Conservation (phyloP, 2,329 filamentous ascomycete genomes). For the Ophioceras dolichostomum region DNA sequence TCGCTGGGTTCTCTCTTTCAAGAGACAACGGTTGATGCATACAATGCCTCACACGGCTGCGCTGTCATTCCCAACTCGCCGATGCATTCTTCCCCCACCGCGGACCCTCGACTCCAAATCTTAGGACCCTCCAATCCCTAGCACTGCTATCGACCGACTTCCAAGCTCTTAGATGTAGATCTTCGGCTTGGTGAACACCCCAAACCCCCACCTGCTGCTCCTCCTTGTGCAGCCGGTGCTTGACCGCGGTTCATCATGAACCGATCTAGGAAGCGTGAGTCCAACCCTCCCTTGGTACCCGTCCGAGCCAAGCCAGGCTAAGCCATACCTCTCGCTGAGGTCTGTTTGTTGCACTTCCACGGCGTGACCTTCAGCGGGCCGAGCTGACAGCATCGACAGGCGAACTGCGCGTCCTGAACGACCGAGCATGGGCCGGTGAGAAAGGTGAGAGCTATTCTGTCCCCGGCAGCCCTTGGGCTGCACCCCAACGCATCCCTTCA, state of each 20-base stretch:
- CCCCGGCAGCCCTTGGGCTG: not conserved
- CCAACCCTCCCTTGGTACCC: too few species aligned
- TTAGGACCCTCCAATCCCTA: constrained; percentile 28
- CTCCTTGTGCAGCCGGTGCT: too few species aligned
- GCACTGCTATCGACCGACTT: constrained; percentile 21
- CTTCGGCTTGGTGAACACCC: too few species aligned
- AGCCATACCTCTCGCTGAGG: too few species aligned
- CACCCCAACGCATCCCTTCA: constrained; percentile 5
- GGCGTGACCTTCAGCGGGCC: not conserved
- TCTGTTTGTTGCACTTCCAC: too few species aligned
- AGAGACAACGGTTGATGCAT: too few species aligned
- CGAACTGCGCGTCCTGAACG: constrained; percentile 82
- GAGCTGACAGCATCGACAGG: constrained; percentile 36
- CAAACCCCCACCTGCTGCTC: too few species aligned
- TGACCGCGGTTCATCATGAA: constrained; percentile 39
- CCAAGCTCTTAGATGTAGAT: too few species aligned
- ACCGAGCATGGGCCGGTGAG: constrained; percentile 79
- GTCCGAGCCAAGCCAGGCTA: too few species aligned
- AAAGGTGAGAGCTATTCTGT: constrained; percentile 56
- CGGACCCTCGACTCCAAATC: constrained; percentile 26
- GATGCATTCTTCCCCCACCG: constrained; percentile 31
- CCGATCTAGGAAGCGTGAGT: constrained; percentile 51
- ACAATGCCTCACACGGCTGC: not conserved
- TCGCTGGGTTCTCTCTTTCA: too few species aligned
- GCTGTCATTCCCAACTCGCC: constrained; percentile 11